A percentile compares a stretch with the other conserved stretches of the same genome.
Evolutionary conservation across 2,329 filamentous ascomycete genomes (phyloP).

Genomic region (Myriosclerotinia curreyana): DNA sequence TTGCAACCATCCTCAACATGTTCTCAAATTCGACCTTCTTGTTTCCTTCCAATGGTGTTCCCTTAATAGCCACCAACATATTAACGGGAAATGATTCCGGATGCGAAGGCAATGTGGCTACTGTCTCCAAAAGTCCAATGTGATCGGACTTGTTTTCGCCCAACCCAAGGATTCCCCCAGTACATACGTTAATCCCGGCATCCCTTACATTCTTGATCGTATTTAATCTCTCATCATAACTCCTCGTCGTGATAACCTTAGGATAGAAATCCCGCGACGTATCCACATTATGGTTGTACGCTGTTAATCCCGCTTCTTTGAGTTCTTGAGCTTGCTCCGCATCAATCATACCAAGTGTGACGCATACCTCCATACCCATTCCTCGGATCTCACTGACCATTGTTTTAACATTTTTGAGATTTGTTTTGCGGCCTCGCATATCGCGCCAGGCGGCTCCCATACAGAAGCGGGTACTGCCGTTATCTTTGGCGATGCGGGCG

Average conservation of each 20-base stretch:
- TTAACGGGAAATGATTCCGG: constrained; percentile 92
- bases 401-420: constrained; percentile 75
- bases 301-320: constrained; percentile 79
- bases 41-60: constrained; percentile 76
- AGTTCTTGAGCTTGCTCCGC: constrained; percentile 74
- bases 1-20: constrained; percentile 78
- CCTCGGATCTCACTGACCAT: constrained; percentile 81
- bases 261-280: constrained; percentile 88
- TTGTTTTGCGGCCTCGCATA: constrained; percentile 86
- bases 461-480: constrained; percentile 88
- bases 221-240: constrained; percentile 80
- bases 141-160: constrained; percentile 78
- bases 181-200: constrained; percentile 86
- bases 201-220: constrained; percentile 78
- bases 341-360: constrained; percentile 94
- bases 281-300: constrained; percentile 94
- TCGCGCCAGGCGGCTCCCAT: constrained; percentile 95
- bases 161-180: constrained; percentile 81
- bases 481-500: constrained; percentile 72
- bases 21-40: constrained; percentile 72
- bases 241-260: constrained; percentile 77
- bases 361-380: constrained; percentile 86
- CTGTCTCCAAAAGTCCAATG: constrained; percentile 78
- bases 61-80: constrained; percentile 84
- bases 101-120: constrained; percentile 74